Conservation (phyloP, 192 early-diverging fungal species). For the Backusella luteola region DNA sequence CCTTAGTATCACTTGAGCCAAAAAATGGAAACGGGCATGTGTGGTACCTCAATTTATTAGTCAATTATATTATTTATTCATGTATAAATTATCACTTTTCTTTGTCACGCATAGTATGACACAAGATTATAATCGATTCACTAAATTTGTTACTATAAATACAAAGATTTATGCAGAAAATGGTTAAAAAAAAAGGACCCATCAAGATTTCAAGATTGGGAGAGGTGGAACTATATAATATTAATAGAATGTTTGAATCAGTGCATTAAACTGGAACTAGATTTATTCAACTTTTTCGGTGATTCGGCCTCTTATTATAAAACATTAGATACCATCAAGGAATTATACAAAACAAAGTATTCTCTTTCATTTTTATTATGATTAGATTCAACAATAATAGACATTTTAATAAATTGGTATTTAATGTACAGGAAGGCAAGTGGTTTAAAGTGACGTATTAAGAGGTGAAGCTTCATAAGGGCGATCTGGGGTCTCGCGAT, state of each 20-base stretch:
- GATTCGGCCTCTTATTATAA: too few relatives aligned
- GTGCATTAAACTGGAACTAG: background rate
- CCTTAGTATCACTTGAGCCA: background rate
- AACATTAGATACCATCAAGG: background rate
- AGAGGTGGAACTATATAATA: background rate
- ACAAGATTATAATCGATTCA: background rate
- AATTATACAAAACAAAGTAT: constrained; percentile 1
- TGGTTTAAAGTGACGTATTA: constrained; percentile 1
- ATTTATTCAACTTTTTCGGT: too few relatives aligned
- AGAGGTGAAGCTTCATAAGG: background rate
- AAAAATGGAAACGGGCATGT: background rate
- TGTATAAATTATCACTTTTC: background rate
- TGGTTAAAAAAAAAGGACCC: too few relatives aligned
- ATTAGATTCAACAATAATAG: background rate
- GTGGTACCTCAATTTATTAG: background rate
- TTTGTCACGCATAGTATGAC: background rate
- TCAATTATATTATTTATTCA: background rate
- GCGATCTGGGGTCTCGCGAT: background rate
- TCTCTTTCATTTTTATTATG: background rate
- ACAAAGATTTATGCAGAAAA: background rate
- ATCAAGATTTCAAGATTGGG: background rate
- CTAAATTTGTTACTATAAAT: background rate
- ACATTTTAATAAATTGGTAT: background rate
- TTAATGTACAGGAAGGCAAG: background rate
- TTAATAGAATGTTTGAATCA: background rate